A percentile compares a stretch with the other conserved stretches of the same genome.
phyloP scores from a whole-genome alignment of 2,329 filamentous ascomycete species.

The Pyrenochaeta sp. region DNA sequence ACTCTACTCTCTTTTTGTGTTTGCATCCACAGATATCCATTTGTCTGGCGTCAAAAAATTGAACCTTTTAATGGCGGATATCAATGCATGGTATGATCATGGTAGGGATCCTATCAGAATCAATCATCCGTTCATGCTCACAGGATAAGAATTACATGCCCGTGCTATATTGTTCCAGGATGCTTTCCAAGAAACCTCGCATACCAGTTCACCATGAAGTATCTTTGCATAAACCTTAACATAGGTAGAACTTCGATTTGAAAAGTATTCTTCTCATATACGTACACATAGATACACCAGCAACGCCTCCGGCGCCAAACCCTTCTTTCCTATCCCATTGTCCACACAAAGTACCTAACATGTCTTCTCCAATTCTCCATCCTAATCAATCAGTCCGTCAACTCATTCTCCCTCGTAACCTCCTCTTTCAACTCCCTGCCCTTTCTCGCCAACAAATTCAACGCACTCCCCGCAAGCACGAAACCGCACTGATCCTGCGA shows the following conservation, averaged over 20 bases:
- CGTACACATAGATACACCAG: conserved; percentile 11
- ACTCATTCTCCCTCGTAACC: conserved; percentile 47
- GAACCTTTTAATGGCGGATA: not conserved
- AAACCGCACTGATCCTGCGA: conserved; percentile 91
- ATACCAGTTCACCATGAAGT: no score
- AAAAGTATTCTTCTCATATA: no score
- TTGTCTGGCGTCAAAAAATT: not conserved
- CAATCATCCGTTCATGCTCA: no score
- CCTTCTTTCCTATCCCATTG: conserved; percentile 1
- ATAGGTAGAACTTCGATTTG: no score
- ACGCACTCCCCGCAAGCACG: conserved; percentile 88
- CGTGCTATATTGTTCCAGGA: no score
- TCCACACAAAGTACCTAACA: not conserved
- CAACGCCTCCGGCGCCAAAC: not conserved
- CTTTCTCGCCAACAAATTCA: conserved; percentile 85
- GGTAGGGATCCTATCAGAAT: no score
- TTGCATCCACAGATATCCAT: conserved; percentile 1
- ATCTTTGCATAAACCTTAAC: no score
- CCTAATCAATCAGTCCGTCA: conserved; percentile 44
- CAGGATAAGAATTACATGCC: no score
- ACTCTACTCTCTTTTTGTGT: conserved; percentile 6
- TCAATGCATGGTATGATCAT: not conserved
- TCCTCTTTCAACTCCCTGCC: conserved; percentile 46
- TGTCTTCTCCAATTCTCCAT: not conserved
- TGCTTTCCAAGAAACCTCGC: no score